Percentiles rank a stretch among this genome's conserved stretches.
These are phyloP conservation scores for Ceratocystis diversiconidia DNA, from an alignment of 2,329 filamentous ascomycete genomes.

Conservation along the genomic window DNA sequence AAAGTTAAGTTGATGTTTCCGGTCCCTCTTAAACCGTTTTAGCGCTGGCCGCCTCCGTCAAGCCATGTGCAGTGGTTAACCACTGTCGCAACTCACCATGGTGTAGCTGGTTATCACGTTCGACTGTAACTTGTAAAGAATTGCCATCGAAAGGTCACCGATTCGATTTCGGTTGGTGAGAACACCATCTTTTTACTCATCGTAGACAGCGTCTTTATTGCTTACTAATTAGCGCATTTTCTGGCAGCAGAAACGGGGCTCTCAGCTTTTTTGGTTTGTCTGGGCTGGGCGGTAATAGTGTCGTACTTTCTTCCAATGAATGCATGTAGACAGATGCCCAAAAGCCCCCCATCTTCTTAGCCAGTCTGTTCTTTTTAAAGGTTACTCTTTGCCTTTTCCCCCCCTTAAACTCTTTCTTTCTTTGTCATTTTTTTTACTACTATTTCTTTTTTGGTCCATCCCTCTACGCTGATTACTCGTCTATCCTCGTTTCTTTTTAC, in stretches of 20 bases:
- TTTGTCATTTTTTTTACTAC: background rate
- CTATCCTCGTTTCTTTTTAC: background rate
- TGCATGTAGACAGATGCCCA: too few species aligned
- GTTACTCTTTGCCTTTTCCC: too few species aligned
- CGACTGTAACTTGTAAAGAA: too few species aligned
- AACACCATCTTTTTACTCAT: background rate
- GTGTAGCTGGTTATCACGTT: background rate
- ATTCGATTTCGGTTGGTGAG: background rate
- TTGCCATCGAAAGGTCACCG: too few species aligned
- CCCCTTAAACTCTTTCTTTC: background rate
- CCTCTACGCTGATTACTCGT: background rate
- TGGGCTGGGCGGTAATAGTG: too few species aligned
- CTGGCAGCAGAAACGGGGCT: too few species aligned
- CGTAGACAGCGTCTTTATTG: background rate
- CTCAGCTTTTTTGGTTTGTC: too few species aligned
- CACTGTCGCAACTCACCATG: background rate
- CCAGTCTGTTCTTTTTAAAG: too few species aligned
- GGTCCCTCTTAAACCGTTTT: background rate
- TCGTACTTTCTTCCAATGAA: too few species aligned
- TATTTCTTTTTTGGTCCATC: background rate
- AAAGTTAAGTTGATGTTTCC: too few species aligned
- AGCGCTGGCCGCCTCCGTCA: background rate
- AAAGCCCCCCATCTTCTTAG: too few species aligned
- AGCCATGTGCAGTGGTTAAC: conserved; percentile 2
- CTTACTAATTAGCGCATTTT: background rate